phyloP scores from a whole-genome alignment of 306 rosid genomes.

The Lupinus albus region DNA sequence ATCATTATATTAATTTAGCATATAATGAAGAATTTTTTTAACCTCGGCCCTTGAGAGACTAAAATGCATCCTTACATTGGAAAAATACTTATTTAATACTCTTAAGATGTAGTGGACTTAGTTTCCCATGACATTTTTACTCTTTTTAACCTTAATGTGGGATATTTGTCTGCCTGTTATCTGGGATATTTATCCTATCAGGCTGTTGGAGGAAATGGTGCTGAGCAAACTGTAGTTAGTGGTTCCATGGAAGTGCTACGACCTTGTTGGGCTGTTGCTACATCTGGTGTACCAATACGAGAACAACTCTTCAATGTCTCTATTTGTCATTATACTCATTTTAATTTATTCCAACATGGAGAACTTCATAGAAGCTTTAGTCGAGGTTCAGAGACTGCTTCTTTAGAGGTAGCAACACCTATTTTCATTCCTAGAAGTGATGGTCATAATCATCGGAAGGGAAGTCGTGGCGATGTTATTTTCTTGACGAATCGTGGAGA shows the following conservation, averaged over 20 bases:
- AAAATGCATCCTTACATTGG: too few relatives aligned
- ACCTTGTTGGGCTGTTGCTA: slow-evolving; percentile 99
- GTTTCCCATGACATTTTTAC: too few relatives aligned
- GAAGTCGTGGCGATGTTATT: slow-evolving; percentile 96
- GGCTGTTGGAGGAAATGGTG: slow-evolving; percentile 99
- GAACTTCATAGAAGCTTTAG: slow-evolving; percentile 72
- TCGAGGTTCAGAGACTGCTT: slow-evolving; percentile 65
- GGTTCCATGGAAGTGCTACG: slow-evolving; percentile 97
- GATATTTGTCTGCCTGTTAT: slow-evolving; percentile 36
- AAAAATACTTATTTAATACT: too few relatives aligned
- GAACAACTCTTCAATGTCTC: slow-evolving; percentile 97
- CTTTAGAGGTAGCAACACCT: slow-evolving; percentile 93
- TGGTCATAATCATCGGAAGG: slow-evolving; percentile 92
- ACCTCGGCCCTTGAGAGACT: too few relatives aligned
- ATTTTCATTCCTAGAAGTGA: slow-evolving; percentile 85
- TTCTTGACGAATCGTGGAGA: slow-evolving; percentile 98
- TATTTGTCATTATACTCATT: slow-evolving; percentile 82
- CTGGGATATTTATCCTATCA: slow-evolving; percentile 43
- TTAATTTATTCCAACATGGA: slow-evolving; percentile 88
- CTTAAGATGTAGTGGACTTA: too few relatives aligned
- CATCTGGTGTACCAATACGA: slow-evolving; percentile 92
- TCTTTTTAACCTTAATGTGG: neutral
- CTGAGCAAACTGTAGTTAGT: slow-evolving; percentile 91
- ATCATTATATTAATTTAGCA: slow-evolving; percentile 31
- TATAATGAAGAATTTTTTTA: neutral